Percentiles rank a stretch among this genome's conserved stretches.
Conservation (phyloP, 2,329 filamentous ascomycete species). For the Stagonosporopsis vannaccii region DNA sequence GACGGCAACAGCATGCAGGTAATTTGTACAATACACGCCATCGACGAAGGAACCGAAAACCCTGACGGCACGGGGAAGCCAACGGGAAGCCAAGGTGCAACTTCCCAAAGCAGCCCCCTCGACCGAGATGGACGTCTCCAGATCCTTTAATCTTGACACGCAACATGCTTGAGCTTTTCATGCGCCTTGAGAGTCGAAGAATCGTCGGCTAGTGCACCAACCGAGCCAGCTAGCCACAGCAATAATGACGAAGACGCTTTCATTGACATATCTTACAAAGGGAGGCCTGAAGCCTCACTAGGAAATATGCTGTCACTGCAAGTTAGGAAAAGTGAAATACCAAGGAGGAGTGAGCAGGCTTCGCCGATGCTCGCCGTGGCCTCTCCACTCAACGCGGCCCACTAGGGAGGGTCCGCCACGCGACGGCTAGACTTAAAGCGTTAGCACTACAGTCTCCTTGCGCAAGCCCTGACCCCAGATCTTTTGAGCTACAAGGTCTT, state of each 20-base stretch:
- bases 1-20: not conserved
- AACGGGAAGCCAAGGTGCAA: not conserved
- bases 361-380: conserved; percentile 8
- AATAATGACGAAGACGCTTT: not conserved
- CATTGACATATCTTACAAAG: not conserved
- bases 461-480: not conserved
- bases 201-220: not conserved
- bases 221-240: not conserved
- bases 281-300: not conserved
- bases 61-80: conserved; percentile 6
- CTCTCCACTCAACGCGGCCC: not conserved
- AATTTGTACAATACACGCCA: conserved; percentile 1
- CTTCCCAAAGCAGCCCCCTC: conserved; percentile 3
- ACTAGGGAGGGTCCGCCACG: not conserved
- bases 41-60: conserved; percentile 12
- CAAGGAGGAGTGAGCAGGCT: not conserved
- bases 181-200: not conserved
- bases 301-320: conserved; percentile 1
- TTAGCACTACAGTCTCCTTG: not conserved
- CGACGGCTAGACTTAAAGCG: not conserved
- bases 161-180: conserved; percentile 5
- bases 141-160: conserved; percentile 10
- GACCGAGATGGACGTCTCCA: conserved; percentile 9
- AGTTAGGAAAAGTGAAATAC: not conserved
- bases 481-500: not conserved